Percentiles rank a stretch among this genome's conserved stretches.
These are phyloP conservation scores for Leccinum ochraceum DNA, from an alignment of 768 basidiomycete species.

Conservation along the genomic window DNA sequence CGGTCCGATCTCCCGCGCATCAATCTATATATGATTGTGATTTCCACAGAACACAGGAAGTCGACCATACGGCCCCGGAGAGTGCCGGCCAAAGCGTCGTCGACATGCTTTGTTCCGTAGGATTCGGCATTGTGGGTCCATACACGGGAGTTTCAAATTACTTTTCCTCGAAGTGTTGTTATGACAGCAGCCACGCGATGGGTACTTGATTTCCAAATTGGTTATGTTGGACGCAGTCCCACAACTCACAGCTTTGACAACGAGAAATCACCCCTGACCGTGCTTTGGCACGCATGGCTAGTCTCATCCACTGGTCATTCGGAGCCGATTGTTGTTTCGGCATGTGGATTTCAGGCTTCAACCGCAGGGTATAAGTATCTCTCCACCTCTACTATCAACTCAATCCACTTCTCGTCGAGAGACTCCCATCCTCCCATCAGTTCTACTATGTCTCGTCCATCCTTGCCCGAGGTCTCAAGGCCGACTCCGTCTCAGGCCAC, in stretches of 20 bases:
- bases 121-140: conserved; percentile 8
- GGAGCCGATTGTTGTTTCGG: not conserved
- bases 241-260: not conserved
- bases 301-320: too few relatives aligned
- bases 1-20: too few relatives aligned
- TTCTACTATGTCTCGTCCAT: not conserved
- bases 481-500: not conserved
- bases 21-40: too few relatives aligned
- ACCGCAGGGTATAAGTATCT: not conserved
- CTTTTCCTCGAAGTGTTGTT: too few relatives aligned
- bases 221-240: not conserved
- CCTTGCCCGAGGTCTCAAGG: not conserved
- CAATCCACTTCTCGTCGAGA: not conserved
- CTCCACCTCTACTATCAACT: not conserved
- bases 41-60: too few relatives aligned
- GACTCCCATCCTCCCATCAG: not conserved
- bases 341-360: not conserved
- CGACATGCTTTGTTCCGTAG: conserved; percentile 5
- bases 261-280: not conserved
- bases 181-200: too few relatives aligned
- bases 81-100: conserved; percentile 5
- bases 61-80: not conserved
- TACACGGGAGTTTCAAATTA: not conserved
- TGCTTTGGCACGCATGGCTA: conserved; percentile 4
- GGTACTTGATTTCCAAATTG: not conserved